These are phyloP conservation scores for Fusarium caatingaense DNA, from an alignment of 2,329 filamentous ascomycete species.

Conservation along the genomic window DNA sequence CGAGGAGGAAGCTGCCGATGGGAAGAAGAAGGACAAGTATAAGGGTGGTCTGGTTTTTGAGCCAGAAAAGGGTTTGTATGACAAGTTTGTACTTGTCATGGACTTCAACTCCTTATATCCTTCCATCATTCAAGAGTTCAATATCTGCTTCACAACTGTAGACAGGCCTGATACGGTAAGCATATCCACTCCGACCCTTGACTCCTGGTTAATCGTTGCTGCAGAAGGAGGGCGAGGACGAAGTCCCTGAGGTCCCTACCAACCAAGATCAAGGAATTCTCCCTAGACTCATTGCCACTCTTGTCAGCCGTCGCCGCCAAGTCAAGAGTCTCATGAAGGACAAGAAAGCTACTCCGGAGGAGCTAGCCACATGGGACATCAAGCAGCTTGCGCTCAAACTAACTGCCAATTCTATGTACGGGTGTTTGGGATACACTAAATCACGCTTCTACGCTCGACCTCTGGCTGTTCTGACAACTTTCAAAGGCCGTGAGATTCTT, in stretches of 20 bases:
- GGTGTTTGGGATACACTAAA: slow-evolving; percentile 95
- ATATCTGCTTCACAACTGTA: slow-evolving; percentile 99
- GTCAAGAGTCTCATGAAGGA: slow-evolving; percentile 98
- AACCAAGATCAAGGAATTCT: slow-evolving; percentile 86
- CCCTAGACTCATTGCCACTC: slow-evolving; percentile 88
- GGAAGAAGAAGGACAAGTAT: slow-evolving; percentile 99
- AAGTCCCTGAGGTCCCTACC: slow-evolving; percentile 85
- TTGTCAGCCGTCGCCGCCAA: slow-evolving; percentile 88
- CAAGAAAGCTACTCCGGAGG: slow-evolving; percentile 84
- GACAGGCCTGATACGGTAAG: slow-evolving; percentile 79
- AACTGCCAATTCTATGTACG: slow-evolving; percentile 99
- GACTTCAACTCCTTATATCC: slow-evolving; percentile 99
- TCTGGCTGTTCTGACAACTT: slow-evolving; percentile 94
- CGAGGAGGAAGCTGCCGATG: slow-evolving; percentile 76
- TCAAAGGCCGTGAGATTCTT: slow-evolving; percentile 97
- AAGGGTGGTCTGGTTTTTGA: slow-evolving; percentile 99
- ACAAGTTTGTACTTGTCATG: slow-evolving; percentile 99
- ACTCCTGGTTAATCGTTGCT: slow-evolving; percentile 44
- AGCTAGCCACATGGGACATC: slow-evolving; percentile 96
- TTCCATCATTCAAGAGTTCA: slow-evolving; percentile 98
- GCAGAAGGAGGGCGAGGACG: slow-evolving; percentile 79
- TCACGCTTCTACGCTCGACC: slow-evolving; percentile 97
- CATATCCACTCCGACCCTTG: slow-evolving; percentile 9
- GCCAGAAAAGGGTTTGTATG: slow-evolving; percentile 95
- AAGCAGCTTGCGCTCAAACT: slow-evolving; percentile 97